A percentile compares a stretch with the other conserved stretches of the same genome.
Conservation (phyloP, 768 basidiomycete genomes). For the Trametes cubensis region DNA sequence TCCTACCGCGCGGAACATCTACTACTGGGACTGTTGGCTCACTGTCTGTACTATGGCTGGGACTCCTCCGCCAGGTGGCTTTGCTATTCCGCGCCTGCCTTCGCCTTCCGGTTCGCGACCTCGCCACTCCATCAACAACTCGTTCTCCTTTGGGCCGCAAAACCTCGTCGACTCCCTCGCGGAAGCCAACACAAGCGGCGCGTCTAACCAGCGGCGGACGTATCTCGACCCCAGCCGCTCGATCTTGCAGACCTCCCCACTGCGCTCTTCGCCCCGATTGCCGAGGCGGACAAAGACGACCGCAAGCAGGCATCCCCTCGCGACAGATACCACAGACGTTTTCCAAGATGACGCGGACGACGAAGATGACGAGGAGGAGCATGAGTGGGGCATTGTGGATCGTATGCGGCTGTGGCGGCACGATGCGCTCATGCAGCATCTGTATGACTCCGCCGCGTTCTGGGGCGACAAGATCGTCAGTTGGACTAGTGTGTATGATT, state of each 20-base stretch:
- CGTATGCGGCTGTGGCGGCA: conserved; percentile 97
- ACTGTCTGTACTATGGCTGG: conserved; percentile 22
- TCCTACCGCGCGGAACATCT: background rate
- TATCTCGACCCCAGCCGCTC: conserved; percentile 83
- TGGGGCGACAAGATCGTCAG: conserved; percentile 98
- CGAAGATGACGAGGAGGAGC: conserved; percentile 57
- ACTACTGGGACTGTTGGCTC: too few relatives aligned
- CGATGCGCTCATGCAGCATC: conserved; percentile 97
- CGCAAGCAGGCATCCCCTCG: conserved; percentile 64
- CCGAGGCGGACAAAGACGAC: conserved; percentile 57
- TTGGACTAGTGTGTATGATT: conserved; percentile 77
- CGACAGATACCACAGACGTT: conserved; percentile 75
- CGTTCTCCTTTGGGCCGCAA: conserved; percentile 84
- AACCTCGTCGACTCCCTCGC: conserved; percentile 72
- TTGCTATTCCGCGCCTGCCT: conserved; percentile 30
- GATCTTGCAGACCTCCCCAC: conserved; percentile 71
- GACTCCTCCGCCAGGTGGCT: conserved; percentile 28
- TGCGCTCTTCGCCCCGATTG: conserved; percentile 65
- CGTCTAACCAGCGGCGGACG: conserved; percentile 55
- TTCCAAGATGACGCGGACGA: conserved; percentile 65
- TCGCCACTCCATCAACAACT: conserved; percentile 72
- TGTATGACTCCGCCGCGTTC: conserved; percentile 95
- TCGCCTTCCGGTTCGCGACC: conserved; percentile 48
- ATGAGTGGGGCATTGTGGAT: conserved; percentile 77
- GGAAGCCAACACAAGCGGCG: conserved; percentile 63